Evolutionary conservation across 1,284 basidiomycete species (phyloP).

Genomic region (Agroathelia rolfsii): DNA sequence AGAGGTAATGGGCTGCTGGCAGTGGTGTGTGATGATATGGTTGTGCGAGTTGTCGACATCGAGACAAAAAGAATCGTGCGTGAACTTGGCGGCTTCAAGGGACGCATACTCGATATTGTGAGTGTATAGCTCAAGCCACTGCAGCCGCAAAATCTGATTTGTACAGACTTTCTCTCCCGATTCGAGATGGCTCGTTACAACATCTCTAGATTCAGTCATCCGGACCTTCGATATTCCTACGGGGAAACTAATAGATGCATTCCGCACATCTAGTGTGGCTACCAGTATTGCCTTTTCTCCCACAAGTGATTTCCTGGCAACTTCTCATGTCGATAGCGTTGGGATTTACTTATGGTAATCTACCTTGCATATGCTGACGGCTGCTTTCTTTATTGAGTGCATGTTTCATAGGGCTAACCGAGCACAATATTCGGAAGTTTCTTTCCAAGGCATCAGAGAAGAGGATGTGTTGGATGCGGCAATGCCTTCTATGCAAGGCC

Average conservation of each 20-base stretch:
- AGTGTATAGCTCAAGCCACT: constrained; percentile 17
- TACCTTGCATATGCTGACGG: background rate
- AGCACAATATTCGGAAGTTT: constrained; percentile 83
- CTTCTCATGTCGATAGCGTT: constrained; percentile 88
- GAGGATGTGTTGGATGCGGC: constrained; percentile 61
- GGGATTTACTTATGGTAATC: constrained; percentile 87
- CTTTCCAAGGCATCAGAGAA: constrained; percentile 73
- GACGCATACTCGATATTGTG: constrained; percentile 78
- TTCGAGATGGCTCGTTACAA: constrained; percentile 85
- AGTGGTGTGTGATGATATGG: constrained; percentile 76
- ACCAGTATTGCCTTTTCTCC: constrained; percentile 91
- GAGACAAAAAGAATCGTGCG: constrained; percentile 85
- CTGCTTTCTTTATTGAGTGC: constrained; percentile 1
- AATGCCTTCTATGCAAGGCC: constrained; percentile 79
- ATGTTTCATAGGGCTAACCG: constrained; percentile 72
- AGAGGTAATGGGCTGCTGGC: constrained; percentile 84
- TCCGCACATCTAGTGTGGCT: constrained; percentile 83
- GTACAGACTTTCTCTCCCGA: constrained; percentile 86
- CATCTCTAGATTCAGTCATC: constrained; percentile 86
- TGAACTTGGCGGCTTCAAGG: constrained; percentile 73
- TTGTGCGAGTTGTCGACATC: constrained; percentile 82
- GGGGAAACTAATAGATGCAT: constrained; percentile 85
- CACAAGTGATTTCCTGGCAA: constrained; percentile 92
- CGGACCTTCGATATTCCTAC: constrained; percentile 96
- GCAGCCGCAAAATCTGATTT: background rate